Evolutionary conservation across 768 basidiomycete genomes (phyloP), one percentile per base, ranked within the genome.

Genomic region (Mycena polygramma): DNA sequence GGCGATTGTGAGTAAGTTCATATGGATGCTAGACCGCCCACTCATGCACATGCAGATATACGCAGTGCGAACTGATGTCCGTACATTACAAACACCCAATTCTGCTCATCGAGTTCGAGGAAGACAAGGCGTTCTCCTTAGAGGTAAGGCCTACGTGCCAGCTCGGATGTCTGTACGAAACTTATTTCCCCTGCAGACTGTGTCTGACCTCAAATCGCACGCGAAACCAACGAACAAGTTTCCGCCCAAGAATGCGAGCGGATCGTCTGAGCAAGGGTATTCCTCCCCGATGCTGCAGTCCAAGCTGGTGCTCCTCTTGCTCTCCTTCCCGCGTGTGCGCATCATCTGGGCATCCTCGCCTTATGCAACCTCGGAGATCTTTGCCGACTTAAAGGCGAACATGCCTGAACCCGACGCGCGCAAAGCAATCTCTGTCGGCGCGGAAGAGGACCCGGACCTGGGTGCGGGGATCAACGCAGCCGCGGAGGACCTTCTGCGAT

Each of bases 281-380:
- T 74, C 88, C 48, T 79, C 84, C 0, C 85, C 89, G 19, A 84
- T 89, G 52, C 85, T 98, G 22, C 97, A 98, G 79, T 91, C 94
- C n/a, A 98, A 98, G 75, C 88, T 99, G 43, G 95, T 94, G 36
- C 87, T 99, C 19, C 89, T 99, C 8, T 92, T 93, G 0, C 88
- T 99, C 35, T 86, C 93, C 9, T 99, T 99, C 78, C 98, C 97
- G 0, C 92, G 94, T 17, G 83, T 99, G 4, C 91, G 95, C 52
- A 94, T 98, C 76, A 94, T 99, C 78, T 99, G 98, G 98, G 96
- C 96, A 0, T 96, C 96, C 2, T 98, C 97, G 0, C 95, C 98
- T 0, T 94, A 96, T 76, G 93, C 94, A 22, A 96, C 95, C 0
- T 88, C 95, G 0, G 92, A 96, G 67, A 96, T 99, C 65, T 97